Conservation (phyloP, 148 eudicot species). For the Rhododendron ferrugineum region DNA sequence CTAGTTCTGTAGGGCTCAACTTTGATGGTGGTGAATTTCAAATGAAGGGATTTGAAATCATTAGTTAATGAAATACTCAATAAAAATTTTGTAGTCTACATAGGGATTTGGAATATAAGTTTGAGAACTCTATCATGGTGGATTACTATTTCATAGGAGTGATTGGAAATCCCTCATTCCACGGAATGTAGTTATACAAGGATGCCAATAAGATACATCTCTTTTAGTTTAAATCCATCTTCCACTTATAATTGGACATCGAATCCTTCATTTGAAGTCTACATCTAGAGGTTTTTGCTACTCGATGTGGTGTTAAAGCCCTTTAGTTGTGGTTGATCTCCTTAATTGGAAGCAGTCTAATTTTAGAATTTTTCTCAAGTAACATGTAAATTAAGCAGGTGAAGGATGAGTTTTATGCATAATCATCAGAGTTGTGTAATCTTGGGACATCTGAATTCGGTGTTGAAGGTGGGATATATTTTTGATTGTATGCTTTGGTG, state of each 20-base stretch:
- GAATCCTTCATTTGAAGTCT: neutral
- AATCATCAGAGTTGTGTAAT: neutral
- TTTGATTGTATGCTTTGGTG: neutral
- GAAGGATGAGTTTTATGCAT: neutral
- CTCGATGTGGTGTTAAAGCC: neutral
- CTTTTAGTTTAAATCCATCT: neutral
- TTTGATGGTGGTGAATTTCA: neutral
- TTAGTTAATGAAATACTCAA: neutral
- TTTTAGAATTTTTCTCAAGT: neutral
- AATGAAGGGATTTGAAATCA: neutral
- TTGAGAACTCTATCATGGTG: neutral
- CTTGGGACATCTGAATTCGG: neutral
- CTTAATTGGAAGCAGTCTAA: neutral
- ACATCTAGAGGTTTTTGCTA: neutral
- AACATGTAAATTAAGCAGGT: neutral
- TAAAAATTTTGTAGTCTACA: neutral
- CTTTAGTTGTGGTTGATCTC: neutral
- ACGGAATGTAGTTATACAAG: neutral
- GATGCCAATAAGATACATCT: neutral
- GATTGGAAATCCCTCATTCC: neutral
- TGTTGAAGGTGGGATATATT: neutral
- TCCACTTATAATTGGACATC: neutral
- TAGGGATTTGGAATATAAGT: neutral
- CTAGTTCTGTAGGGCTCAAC: neutral
- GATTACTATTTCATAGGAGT: neutral